Evolutionary conservation across 1,284 basidiomycete species (phyloP).

Genomic region (Irpex sp.): DNA sequence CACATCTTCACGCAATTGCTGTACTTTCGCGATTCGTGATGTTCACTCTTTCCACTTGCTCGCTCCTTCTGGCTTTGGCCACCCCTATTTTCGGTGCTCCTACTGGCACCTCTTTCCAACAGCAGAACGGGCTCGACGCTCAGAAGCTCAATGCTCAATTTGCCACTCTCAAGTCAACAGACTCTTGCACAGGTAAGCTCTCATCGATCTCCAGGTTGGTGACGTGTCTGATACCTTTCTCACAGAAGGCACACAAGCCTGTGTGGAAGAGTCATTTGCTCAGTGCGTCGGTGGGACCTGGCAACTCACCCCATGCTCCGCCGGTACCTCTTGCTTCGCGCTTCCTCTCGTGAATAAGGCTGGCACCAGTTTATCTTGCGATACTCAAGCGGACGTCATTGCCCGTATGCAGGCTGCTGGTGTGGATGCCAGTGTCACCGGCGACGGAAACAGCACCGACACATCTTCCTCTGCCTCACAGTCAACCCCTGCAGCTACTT

Average conservation of each 20-base stretch:
- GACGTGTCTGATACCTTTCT: not conserved
- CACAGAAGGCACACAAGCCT: slow-evolving; percentile 41
- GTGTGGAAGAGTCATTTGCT: slow-evolving; percentile 36
- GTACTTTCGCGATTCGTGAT: slow-evolving; percentile 1
- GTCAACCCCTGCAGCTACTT: not conserved
- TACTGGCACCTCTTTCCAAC: slow-evolving; percentile 26
- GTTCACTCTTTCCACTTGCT: slow-evolving; percentile 1
- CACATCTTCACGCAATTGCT: not conserved
- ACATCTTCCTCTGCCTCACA: not conserved
- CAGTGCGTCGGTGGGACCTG: slow-evolving; percentile 35
- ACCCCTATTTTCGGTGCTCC: slow-evolving; percentile 13
- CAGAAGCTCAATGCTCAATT: slow-evolving; percentile 48
- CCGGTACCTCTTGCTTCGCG: slow-evolving; percentile 41
- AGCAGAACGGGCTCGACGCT: slow-evolving; percentile 44
- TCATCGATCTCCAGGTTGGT: not conserved
- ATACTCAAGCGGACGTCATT: slow-evolving; percentile 36
- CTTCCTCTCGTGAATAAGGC: slow-evolving; percentile 49
- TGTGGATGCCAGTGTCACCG: slow-evolving; percentile 42
- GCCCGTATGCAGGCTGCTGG: slow-evolving; percentile 42
- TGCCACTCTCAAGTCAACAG: slow-evolving; percentile 33
- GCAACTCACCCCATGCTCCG: slow-evolving; percentile 36
- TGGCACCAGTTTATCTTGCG: slow-evolving; percentile 48
- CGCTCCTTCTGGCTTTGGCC: slow-evolving; percentile 7
- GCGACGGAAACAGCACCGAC: slow-evolving; percentile 16
- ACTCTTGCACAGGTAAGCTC: slow-evolving; percentile 34